These are phyloP conservation scores for Ustilago lituana DNA, from an alignment of 1,284 basidiomycete genomes.

Conservation along the genomic window DNA sequence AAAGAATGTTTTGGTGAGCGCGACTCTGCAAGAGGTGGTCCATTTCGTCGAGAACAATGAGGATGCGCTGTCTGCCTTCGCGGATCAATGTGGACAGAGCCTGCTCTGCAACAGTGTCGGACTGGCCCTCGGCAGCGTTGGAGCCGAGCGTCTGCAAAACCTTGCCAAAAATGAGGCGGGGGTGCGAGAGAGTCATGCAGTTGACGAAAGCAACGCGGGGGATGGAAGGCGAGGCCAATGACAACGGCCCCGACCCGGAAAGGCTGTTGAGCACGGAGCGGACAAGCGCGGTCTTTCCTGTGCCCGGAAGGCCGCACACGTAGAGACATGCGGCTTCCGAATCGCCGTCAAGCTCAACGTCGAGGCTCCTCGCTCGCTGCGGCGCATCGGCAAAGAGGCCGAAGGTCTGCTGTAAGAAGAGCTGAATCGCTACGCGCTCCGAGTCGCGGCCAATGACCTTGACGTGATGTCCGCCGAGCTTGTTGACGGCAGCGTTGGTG, in stretches of 20 bases:
- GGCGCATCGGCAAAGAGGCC: slow-evolving; percentile 44
- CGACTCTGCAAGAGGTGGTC: slow-evolving; percentile 67
- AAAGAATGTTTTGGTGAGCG: slow-evolving; percentile 65
- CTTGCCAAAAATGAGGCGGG: slow-evolving; percentile 56
- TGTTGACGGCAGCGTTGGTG: slow-evolving; percentile 20
- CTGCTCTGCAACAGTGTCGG: slow-evolving; percentile 37
- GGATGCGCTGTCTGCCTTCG: slow-evolving; percentile 44
- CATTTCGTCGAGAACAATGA: slow-evolving; percentile 69
- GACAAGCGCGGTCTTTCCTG: slow-evolving; percentile 69
- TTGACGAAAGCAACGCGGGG: slow-evolving; percentile 66
- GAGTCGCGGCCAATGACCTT: slow-evolving; percentile 64
- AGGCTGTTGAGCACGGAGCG: slow-evolving; percentile 64
- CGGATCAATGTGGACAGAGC: slow-evolving; percentile 26
- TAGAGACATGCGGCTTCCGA: slow-evolving; percentile 62
- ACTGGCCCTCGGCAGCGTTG: slow-evolving; percentile 39
- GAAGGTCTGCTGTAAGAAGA: slow-evolving; percentile 59
- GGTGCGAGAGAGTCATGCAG: slow-evolving; percentile 67
- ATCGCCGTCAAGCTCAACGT: slow-evolving; percentile 53
- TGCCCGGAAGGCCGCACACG: slow-evolving; percentile 69
- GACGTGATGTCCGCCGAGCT: slow-evolving; percentile 40
- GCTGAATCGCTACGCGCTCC: slow-evolving; percentile 61
- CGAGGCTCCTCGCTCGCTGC: slow-evolving; percentile 14
- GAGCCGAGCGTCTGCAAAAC: slow-evolving; percentile 54
- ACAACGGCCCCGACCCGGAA: background rate
- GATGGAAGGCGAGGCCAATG: background rate